These are phyloP conservation scores for Paratinospora sagittata DNA, from an alignment of 164 flowering plant species.

Conservation along the genomic window DNA sequence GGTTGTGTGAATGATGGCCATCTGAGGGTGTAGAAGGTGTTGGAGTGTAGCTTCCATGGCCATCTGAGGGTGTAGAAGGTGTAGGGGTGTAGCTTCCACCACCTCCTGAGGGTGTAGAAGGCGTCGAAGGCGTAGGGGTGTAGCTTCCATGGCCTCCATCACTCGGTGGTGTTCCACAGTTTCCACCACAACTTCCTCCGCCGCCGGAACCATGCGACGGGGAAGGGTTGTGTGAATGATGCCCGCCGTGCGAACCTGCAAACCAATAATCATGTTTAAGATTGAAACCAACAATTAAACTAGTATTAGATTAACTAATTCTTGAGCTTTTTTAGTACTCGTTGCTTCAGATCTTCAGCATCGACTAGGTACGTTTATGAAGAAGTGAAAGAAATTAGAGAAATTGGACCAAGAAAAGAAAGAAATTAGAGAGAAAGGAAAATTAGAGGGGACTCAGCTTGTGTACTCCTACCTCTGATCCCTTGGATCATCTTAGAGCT, in stretches of 20 bases:
- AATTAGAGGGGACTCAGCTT: neutral
- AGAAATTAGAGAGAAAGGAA: neutral
- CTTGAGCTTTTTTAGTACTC: no score
- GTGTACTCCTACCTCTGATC: no score
- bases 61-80: no score
- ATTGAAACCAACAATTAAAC: neutral
- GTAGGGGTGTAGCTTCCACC: no score
- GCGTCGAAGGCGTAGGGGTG: no score
- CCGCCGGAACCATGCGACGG: slow-evolving; percentile 19
- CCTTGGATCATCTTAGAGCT: no score
- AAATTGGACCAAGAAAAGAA: neutral
- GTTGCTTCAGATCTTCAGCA: no score
- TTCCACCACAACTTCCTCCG: slow-evolving; percentile 13
- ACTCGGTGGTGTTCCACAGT: slow-evolving; percentile 29
- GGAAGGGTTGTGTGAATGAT: neutral
- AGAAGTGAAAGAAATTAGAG: neutral
- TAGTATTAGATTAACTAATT: neutral
- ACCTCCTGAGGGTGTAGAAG: no score
- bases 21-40: slow-evolving; percentile 22
- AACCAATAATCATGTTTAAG: neutral
- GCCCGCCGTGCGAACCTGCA: slow-evolving; percentile 10
- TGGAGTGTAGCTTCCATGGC: no score
- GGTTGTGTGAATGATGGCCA: slow-evolving; percentile 34
- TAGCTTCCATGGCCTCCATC: slow-evolving; percentile 25
- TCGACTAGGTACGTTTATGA: neutral